Base-by-base conservation (phyloP, 768 basidiomycete species). In the Boletus vermiculosoides region DNA sequence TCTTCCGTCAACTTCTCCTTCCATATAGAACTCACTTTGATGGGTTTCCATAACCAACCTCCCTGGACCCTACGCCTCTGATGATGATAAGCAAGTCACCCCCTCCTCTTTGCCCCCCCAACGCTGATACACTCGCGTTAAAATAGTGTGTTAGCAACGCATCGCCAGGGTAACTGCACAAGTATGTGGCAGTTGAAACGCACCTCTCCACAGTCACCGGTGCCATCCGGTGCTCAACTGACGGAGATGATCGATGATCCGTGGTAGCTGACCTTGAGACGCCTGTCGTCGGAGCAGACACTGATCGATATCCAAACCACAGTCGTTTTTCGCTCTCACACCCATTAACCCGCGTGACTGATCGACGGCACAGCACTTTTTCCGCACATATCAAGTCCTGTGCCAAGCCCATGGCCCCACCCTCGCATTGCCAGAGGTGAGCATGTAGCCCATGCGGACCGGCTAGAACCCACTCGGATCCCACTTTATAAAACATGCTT, bases 201-300 rank as follows among this genome's bases (percentile, higher is more conserved):
- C 28, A 31, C 34, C 25, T 12, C 18, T 13, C n/a, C n/a, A 22
- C 6, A 6, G 22, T 11, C 12, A 45, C 16, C 16, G n/a, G 45
- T 16, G 22, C n/a, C 16, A 10, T 9, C 30, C 10, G n/a, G 39
- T 28, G 53, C 15, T 34, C 13, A 20, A n/a, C 20, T 30, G 28
- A 53, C 39, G 48, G 54, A 56, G 31, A 44, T 44, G 40, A 56
- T 56, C 40, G 31, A 44, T 44, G 40, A 56, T 56, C 40, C 54
- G n/a, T 42, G 16, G n/a, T n/a, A n/a, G 30, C n/a, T 45, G 18
- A 5, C 30, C 51, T 54, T 10, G 37, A 54, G 51, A 50, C 48
- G 20, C 9, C 12, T 54, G 23, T 41, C 40, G 54, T 40, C 52
- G 54, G 54, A 28, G 37, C 52, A 9, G 45, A 37, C 34, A 22